Base-by-base conservation (phyloP, 768 basidiomycete genomes). In the Phanerochaete carnosa region DNA sequence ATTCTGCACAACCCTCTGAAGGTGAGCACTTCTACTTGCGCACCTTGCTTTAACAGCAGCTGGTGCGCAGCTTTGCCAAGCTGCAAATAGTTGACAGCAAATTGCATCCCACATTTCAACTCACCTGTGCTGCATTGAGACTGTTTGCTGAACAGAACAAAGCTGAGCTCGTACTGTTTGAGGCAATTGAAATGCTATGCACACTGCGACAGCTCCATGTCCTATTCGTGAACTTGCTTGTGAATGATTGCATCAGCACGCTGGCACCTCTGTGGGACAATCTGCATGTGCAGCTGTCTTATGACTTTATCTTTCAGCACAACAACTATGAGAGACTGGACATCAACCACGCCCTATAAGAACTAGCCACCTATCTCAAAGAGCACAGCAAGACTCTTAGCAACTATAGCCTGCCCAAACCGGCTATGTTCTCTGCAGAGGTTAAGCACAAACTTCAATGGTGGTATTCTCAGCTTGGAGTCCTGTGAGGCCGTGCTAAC, bases 211-310 rank as follows among this genome's bases (percentile, higher is more conserved):
- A 80, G 61, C 66, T 81, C 0, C 74, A 75, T 0, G 55, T 72
- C 28, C 72, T 80, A 2, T 77, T 80, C 64, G 70, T 73, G 19
- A 70, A 77, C 50, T 62, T 79, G 3, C 58, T 79, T 1, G 64
- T 74, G 37, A 74, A 80, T 37, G 70, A 73, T 30, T 71, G 69
- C 46, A 61, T 75, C 8, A 55, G 59, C 1, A 53, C 65, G 0
- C 71, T 66, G 19, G 45, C 72, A 5, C 32, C 62, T 16, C 60
- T 72, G 1, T 76, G 76, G 75, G 61, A 70, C 6, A 60, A 55
- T 1, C 71, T 73, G 52, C 59, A 55, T 9, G 65, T 66, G 26
- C 60, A 63, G 12, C 60, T 74, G 28, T 51, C 64, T 1, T 64
- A 54, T 3, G 73, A 74, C 60, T 68, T 65, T 46, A 62, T 64